Evolutionary conservation across 1,139 yeast species (phyloP).

Genomic region (Blastobotrys ciferrii): DNA sequence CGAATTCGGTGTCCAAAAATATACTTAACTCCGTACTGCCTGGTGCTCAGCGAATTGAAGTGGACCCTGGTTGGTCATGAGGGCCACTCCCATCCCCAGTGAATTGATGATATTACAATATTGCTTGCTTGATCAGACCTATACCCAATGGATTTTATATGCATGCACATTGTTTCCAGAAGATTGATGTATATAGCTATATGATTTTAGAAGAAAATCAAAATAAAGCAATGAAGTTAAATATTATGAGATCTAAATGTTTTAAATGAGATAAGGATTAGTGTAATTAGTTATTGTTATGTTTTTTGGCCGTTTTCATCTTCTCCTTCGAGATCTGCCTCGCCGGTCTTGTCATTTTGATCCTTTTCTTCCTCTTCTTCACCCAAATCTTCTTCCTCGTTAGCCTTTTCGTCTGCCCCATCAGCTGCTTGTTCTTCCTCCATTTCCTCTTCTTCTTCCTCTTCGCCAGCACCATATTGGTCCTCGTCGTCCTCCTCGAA

Average conservation of each 20-base stretch:
- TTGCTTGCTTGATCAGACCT: too few relatives aligned
- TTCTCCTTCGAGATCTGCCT: constrained; percentile 18
- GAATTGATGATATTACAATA: too few relatives aligned
- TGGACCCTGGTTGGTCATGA: too few relatives aligned
- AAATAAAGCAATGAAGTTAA: neutral
- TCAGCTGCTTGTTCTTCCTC: constrained; percentile 31
- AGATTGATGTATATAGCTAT: too few relatives aligned
- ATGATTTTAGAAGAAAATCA: too few relatives aligned
- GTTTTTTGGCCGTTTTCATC: constrained; percentile 7
- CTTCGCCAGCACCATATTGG: constrained; percentile 40
- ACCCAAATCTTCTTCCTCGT: constrained; percentile 25
- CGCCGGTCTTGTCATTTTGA: constrained; percentile 16
- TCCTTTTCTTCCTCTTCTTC: constrained; percentile 17
- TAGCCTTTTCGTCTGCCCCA: constrained; percentile 30
- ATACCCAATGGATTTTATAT: too few relatives aligned
- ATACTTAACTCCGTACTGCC: too few relatives aligned
- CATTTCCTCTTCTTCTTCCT: constrained; percentile 35
- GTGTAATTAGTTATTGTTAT: neutral
- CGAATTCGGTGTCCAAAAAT: too few relatives aligned
- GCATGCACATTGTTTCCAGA: too few relatives aligned
- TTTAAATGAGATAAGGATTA: too few relatives aligned
- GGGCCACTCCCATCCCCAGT: too few relatives aligned
- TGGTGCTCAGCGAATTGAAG: too few relatives aligned
- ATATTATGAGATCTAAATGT: neutral
- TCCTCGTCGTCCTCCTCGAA: constrained; percentile 44